Percentiles rank a stretch among this genome's conserved stretches.
Conservation (phyloP, 352 stramenopile species). For the Phytophthora melonis region DNA sequence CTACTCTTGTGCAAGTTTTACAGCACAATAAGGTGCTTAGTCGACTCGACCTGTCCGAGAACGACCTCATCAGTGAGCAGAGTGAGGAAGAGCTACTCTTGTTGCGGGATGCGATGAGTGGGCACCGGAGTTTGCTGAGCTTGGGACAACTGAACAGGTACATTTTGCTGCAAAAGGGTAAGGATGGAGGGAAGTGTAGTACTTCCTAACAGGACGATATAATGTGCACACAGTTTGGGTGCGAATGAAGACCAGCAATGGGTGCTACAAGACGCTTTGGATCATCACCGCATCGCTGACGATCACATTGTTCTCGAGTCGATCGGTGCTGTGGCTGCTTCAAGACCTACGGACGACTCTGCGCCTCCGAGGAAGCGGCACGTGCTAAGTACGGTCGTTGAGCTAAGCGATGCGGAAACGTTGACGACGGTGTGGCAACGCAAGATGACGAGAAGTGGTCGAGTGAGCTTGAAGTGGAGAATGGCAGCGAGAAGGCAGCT, state of each 20-base stretch:
- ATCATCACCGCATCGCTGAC: slow-evolving; percentile 27
- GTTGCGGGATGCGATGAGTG: slow-evolving; percentile 10
- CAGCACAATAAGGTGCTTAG: slow-evolving; percentile 37
- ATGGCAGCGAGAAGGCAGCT: slow-evolving; percentile 22
- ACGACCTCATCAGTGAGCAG: slow-evolving; percentile 18
- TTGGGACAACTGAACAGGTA: slow-evolving; percentile 35
- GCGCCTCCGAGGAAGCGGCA: slow-evolving; percentile 12
- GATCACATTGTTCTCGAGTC: slow-evolving; percentile 19
- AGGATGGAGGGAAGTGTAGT: too few species aligned
- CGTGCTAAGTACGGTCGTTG: slow-evolving; percentile 17
- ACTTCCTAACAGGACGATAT: too few species aligned
- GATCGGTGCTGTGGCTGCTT: slow-evolving; percentile 14
- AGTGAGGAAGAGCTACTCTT: background rate
- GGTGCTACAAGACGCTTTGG: slow-evolving; percentile 16
- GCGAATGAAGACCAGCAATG: slow-evolving; percentile 12
- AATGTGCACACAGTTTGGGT: slow-evolving; percentile 2
- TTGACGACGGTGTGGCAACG: slow-evolving; percentile 28
- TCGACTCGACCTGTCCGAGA: slow-evolving; percentile 45
- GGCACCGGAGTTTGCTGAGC: slow-evolving; percentile 17
- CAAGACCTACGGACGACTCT: slow-evolving; percentile 8
- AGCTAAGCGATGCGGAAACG: slow-evolving; percentile 8
- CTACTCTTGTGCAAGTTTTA: slow-evolving; percentile 25
- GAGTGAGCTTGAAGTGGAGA: slow-evolving; percentile 38
- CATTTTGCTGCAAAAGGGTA: background rate
- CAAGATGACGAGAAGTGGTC: slow-evolving; percentile 20